phyloP scores from a whole-genome alignment of 257 asterid species.

The Hygrophila difformis region DNA sequence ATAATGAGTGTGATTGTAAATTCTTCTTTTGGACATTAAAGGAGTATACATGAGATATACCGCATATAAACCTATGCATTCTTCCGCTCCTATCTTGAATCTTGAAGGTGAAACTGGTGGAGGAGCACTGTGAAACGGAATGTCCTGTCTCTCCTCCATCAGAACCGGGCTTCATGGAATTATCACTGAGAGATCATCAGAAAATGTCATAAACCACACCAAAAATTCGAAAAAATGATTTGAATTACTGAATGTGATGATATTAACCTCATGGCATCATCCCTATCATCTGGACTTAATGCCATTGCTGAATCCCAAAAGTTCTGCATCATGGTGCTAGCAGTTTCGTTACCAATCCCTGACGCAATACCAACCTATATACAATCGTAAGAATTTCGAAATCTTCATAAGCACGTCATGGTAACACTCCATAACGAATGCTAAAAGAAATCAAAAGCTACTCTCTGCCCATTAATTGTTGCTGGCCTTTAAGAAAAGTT shows the following conservation, averaged over 20 bases:
- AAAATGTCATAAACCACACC: slow-evolving; percentile 20
- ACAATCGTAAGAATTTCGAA: too few relatives aligned
- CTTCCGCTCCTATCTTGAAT: slow-evolving; percentile 83
- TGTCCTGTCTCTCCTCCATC: slow-evolving; percentile 72
- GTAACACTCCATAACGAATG: too few relatives aligned
- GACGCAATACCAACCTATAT: slow-evolving; percentile 68
- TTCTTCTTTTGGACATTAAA: too few relatives aligned
- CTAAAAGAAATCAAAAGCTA: too few relatives aligned
- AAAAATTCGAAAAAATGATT: neutral
- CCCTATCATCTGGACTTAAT: slow-evolving; percentile 70
- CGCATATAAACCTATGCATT: slow-evolving; percentile 84
- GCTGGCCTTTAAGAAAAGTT: slow-evolving; percentile 5
- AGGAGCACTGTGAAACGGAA: slow-evolving; percentile 37
- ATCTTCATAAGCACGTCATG: too few relatives aligned
- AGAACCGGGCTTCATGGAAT: slow-evolving; percentile 66
- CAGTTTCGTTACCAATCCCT: slow-evolving; percentile 59
- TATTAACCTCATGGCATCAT: slow-evolving; percentile 65
- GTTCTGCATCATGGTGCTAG: slow-evolving; percentile 77
- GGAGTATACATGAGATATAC: slow-evolving; percentile 27
- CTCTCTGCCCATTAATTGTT: too few relatives aligned
- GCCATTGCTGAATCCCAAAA: slow-evolving; percentile 99
- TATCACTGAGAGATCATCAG: slow-evolving; percentile 43
- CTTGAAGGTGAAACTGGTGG: slow-evolving; percentile 66
- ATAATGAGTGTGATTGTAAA: too few relatives aligned
- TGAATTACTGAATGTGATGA: neutral